A percentile compares a stretch with the other conserved stretches of the same genome.
phyloP scores from a whole-genome alignment of 2,329 filamentous ascomycete species.

The Macrophomina phaseolina region DNA sequence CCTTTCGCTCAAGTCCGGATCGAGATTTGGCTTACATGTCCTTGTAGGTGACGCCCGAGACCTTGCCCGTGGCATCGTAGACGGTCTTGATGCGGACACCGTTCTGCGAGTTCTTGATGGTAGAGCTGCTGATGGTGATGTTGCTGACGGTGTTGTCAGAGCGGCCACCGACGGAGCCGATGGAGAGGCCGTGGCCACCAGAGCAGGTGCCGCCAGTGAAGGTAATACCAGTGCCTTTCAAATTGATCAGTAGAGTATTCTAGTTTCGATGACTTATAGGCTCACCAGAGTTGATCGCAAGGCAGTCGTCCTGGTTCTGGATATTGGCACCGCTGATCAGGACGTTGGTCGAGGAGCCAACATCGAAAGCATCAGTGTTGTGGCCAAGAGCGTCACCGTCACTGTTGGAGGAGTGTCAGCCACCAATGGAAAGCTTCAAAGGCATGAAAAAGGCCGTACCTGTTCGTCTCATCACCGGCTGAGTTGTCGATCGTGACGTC shows the following conservation, averaged over 20 bases:
- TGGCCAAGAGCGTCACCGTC: conserved; percentile 32
- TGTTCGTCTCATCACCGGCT: conserved; percentile 49
- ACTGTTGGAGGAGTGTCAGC: conserved; percentile 28
- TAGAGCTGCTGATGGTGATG: conserved; percentile 55
- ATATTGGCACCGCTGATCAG: conserved; percentile 54
- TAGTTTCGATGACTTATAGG: too few relatives aligned
- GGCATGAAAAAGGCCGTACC: too few relatives aligned
- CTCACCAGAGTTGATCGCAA: conserved; percentile 56
- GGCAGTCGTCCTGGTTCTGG: conserved; percentile 62
- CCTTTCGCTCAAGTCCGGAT: too few relatives aligned
- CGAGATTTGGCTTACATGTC: conserved; percentile 42
- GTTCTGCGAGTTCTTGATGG: conserved; percentile 55
- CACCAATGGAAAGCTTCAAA: too few relatives aligned
- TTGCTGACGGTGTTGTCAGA: conserved; percentile 57
- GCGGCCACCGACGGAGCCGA: conserved; percentile 60
- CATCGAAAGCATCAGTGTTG: conserved; percentile 60
- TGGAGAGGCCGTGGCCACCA: conserved; percentile 60
- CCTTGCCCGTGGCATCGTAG: conserved; percentile 57
- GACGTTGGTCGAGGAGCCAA: conserved; percentile 52
- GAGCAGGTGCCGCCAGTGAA: conserved; percentile 42
- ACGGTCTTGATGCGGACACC: conserved; percentile 63
- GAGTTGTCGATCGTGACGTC: conserved; percentile 60
- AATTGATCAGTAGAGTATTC: too few relatives aligned
- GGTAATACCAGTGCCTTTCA: conserved; percentile 39
- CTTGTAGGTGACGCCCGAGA: conserved; percentile 55